Percentiles rank a stretch among this genome's conserved stretches.
Conservation (phyloP, 768 basidiomycete species). For the Boletus patriciae region DNA sequence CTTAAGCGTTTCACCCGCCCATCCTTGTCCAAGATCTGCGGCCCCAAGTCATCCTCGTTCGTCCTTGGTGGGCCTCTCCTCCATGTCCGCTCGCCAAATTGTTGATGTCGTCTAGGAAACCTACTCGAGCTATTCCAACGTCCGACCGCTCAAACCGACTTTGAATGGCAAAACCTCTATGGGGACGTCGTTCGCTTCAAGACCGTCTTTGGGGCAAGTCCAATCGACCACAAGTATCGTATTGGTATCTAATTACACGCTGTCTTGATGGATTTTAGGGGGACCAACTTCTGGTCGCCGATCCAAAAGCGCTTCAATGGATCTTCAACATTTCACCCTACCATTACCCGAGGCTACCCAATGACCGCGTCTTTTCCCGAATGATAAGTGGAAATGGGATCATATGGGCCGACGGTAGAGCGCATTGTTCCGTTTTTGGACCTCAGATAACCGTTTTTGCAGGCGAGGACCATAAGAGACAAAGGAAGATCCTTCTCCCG, state of each 20-base stretch:
- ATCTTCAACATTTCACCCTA: constrained; percentile 46
- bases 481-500: constrained; percentile 52
- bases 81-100: constrained; percentile 12
- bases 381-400: constrained; percentile 35
- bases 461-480: constrained; percentile 49
- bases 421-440: constrained; percentile 7
- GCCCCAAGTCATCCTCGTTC: constrained; percentile 22
- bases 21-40: constrained; percentile 16
- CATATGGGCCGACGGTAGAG: constrained; percentile 40
- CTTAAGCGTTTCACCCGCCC: neutral
- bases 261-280: constrained; percentile 30
- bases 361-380: constrained; percentile 16
- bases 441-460: neutral
- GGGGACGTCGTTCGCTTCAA: constrained; percentile 31
- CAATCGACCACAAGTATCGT: neutral
- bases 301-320: constrained; percentile 44
- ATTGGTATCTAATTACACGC: constrained; percentile 3
- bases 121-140: constrained; percentile 26
- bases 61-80: constrained; percentile 8
- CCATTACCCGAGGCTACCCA: constrained; percentile 38
- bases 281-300: constrained; percentile 45
- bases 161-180: constrained; percentile 32
- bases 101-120: constrained; percentile 27
- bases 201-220: constrained; percentile 21
- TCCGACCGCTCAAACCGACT: constrained; percentile 24